Conservation (phyloP, 768 basidiomycete genomes). For the Cyathus striatus region DNA sequence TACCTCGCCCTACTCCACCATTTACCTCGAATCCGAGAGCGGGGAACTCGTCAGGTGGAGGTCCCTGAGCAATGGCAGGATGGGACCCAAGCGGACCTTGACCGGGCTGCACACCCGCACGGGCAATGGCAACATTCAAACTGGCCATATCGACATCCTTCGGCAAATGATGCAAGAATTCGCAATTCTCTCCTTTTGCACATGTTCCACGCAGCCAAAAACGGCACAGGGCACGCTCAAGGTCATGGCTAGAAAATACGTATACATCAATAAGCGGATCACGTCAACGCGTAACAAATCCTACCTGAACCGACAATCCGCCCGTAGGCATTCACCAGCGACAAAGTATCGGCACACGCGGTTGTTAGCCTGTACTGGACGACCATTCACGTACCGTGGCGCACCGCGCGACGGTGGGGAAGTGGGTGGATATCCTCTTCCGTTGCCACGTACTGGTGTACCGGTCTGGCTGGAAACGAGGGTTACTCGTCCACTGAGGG, state of each 20-base stretch:
- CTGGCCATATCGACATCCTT: conserved; percentile 77
- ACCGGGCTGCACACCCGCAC: conserved; percentile 53
- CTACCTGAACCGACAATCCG: conserved; percentile 97
- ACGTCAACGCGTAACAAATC: conserved; percentile 11
- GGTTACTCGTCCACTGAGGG: conserved; percentile 64
- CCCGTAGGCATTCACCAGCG: conserved; percentile 90
- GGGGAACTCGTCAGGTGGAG: conserved; percentile 68
- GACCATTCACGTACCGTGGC: conserved; percentile 47
- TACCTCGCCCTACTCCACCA: conserved; percentile 35
- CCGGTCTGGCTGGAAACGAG: conserved; percentile 54
- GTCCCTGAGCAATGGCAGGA: no score
- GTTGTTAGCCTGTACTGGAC: conserved; percentile 56
- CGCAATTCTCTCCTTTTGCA: conserved; percentile 94
- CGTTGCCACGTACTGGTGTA: conserved; percentile 29
- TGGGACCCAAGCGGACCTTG: conserved; percentile 38
- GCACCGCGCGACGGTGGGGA: conserved; percentile 23
- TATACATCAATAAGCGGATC: conserved; percentile 5
- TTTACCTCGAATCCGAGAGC: conserved; percentile 46
- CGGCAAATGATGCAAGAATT: conserved; percentile 90
- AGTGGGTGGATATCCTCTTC: conserved; percentile 29
- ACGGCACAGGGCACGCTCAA: conserved; percentile 89
- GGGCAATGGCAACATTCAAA: conserved; percentile 62
- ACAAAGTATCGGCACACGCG: conserved; percentile 96
- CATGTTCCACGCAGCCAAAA: conserved; percentile 99
- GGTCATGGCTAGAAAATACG: conserved; percentile 65